These are phyloP conservation scores for Candida albicans DNA, from an alignment of 1,139 yeast genomes.

Conservation along the genomic window DNA sequence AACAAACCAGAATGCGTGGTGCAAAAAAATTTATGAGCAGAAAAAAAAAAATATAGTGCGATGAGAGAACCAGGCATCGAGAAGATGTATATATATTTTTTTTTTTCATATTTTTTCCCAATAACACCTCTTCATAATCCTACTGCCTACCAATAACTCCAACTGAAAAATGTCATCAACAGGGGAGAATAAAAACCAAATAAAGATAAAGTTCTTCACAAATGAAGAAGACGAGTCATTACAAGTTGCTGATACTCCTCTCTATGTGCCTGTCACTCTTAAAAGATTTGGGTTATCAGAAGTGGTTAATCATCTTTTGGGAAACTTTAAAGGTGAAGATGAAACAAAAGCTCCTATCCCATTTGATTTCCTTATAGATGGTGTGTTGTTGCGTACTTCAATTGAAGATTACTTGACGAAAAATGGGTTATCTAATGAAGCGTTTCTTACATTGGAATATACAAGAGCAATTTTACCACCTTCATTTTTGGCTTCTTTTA, in stretches of 20 bases:
- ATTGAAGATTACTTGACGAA: slow-evolving; percentile 74
- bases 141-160: not conserved
- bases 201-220: slow-evolving; percentile 81
- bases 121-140: not conserved
- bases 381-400: slow-evolving; percentile 73
- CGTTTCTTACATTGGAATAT: slow-evolving; percentile 78
- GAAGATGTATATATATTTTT: not conserved
- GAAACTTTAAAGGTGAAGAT: slow-evolving; percentile 20
- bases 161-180: not conserved
- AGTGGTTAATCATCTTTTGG: slow-evolving; percentile 84
- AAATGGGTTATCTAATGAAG: slow-evolving; percentile 82
- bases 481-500: slow-evolving; percentile 79
- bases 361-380: slow-evolving; percentile 89
- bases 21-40: not conserved
- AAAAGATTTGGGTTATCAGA: slow-evolving; percentile 93
- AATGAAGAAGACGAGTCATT: slow-evolving; percentile 75
- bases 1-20: not conserved
- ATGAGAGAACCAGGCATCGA: slow-evolving; percentile 3
- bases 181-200: slow-evolving; percentile 39
- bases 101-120: not conserved
- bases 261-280: slow-evolving; percentile 81
- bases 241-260: slow-evolving; percentile 78
- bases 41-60: slow-evolving; percentile 1
- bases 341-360: slow-evolving; percentile 67
- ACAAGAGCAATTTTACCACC: slow-evolving; percentile 95